These are phyloP conservation scores for Gossypium trilobum DNA, from an alignment of 441 rosid genomes.

Conservation along the genomic window DNA sequence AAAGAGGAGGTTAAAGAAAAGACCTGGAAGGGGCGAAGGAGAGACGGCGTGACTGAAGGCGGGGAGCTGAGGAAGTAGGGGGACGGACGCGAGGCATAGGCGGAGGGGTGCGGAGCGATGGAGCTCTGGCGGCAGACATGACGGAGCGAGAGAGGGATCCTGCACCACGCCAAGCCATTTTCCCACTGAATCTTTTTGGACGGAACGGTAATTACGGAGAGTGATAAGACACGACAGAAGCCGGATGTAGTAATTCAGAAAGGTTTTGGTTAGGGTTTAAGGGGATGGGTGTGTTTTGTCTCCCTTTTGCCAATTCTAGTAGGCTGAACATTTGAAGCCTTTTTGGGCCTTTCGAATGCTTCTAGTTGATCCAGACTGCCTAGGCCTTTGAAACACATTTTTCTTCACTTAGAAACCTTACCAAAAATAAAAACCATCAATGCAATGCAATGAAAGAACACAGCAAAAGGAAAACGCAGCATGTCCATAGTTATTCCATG, in stretches of 20 bases:
- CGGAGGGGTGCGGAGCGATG: constrained; percentile 48
- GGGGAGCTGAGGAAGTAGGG: constrained; percentile 36
- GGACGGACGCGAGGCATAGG: constrained; percentile 43
- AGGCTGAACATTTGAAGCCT: neutral
- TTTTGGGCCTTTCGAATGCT: neutral
- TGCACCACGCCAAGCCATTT: constrained; percentile 41
- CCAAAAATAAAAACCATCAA: too few relatives aligned
- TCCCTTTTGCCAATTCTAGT: too few relatives aligned
- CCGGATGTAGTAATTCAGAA: neutral
- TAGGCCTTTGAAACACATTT: neutral
- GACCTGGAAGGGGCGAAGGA: constrained; percentile 54
- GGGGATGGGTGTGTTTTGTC: neutral
- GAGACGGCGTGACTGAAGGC: constrained; percentile 42
- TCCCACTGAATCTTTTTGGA: neutral
- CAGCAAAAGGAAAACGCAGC: too few relatives aligned
- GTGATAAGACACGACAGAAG: neutral
- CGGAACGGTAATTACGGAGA: neutral
- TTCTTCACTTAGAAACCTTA: neutral
- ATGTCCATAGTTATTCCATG: neutral
- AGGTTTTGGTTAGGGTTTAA: constrained; percentile 29
- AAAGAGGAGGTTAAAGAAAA: neutral
- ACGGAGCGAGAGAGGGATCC: constrained; percentile 30
- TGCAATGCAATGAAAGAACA: too few relatives aligned
- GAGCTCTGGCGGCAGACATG: constrained; percentile 38
- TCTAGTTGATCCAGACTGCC: neutral